Base-by-base conservation (phyloP, 2,329 filamentous ascomycete genomes). In the Paramyrothecium sp. region DNA sequence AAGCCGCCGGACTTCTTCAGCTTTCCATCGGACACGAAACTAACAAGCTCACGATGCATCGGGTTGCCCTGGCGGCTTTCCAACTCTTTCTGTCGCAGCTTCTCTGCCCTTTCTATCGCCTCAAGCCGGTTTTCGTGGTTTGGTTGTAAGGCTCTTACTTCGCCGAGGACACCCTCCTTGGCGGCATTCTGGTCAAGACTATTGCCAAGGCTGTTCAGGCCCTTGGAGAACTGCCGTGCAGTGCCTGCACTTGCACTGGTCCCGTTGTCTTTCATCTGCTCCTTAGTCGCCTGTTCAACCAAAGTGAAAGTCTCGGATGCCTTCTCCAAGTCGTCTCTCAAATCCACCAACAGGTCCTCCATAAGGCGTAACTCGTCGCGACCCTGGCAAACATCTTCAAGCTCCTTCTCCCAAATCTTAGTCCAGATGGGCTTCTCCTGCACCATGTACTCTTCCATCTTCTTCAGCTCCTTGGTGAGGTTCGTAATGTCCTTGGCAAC, bases 361-460 rank as follows among this genome's bases (percentile, higher is more conserved):
- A 97, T 94, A 81, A 98, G 90, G 53, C 92, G 95, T 65, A 99
- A 85, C 73, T 97, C 88, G 69, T 98, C 94, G 63, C 93, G 88
- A 69, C 97, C 95, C 71, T 96, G 92, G 76, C 95, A 98, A 3
- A 99, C 94, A 54, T 94, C 89, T 73, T 98, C 92, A 50, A 99
- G 81, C 73, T 98, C 93, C 75, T 96, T 93, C 83, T 98, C 94
- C 95, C 95, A 99, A 62, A 98, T 96, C 84, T 97, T 97, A 55
- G 92, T 97, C 94, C 95, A 99, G 57, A 97, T 81, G 0, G 95
- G 95, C 74, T 97, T 97, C 82, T 99, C 95, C 51, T 86, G 85
- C 66, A 88, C 89, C 77, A 99, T 85, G 78, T 90, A 96, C 17
- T 97, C 93, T 70, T 97, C 91, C 83, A 99, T 89, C 76, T 91